Conservation (phyloP, 2,329 filamentous ascomycete species). For the Diaporthe velutina region DNA sequence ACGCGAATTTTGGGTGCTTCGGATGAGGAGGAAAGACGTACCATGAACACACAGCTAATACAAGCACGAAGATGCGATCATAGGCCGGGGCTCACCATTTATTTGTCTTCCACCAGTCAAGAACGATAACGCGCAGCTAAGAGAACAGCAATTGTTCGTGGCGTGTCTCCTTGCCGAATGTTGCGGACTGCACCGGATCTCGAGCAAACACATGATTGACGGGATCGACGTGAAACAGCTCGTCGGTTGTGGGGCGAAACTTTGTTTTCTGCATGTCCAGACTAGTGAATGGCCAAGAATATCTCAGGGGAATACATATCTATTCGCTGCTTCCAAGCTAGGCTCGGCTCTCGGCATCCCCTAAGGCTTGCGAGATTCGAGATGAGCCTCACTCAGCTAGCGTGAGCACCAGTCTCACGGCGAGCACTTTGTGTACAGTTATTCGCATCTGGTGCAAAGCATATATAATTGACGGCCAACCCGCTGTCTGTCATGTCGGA, state of each 20-base stretch:
- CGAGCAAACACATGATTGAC: background rate
- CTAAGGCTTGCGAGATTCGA: background rate
- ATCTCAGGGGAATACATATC: background rate
- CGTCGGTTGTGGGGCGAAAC: constrained; percentile 11
- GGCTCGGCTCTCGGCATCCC: background rate
- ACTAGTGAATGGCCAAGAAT: background rate
- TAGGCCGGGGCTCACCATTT: background rate
- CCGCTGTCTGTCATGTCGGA: background rate
- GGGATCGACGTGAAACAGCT: constrained; percentile 17
- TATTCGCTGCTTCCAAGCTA: constrained; percentile 19
- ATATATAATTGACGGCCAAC: background rate
- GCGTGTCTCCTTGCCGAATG: background rate
- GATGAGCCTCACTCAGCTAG: constrained; percentile 10
- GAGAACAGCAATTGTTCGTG: background rate
- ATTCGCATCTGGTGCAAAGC: too few relatives aligned
- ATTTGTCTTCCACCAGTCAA: background rate
- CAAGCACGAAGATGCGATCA: too few relatives aligned
- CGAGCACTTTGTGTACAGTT: background rate
- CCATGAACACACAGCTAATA: background rate
- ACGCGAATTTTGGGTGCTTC: background rate
- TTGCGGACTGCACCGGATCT: background rate
- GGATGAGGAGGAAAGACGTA: background rate
- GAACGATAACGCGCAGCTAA: background rate
- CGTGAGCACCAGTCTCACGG: background rate
- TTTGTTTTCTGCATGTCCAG: constrained; percentile 8